Evolutionary conservation across 2,329 filamentous ascomycete species (phyloP).

Genomic region (Huntiella bhutanensis): DNA sequence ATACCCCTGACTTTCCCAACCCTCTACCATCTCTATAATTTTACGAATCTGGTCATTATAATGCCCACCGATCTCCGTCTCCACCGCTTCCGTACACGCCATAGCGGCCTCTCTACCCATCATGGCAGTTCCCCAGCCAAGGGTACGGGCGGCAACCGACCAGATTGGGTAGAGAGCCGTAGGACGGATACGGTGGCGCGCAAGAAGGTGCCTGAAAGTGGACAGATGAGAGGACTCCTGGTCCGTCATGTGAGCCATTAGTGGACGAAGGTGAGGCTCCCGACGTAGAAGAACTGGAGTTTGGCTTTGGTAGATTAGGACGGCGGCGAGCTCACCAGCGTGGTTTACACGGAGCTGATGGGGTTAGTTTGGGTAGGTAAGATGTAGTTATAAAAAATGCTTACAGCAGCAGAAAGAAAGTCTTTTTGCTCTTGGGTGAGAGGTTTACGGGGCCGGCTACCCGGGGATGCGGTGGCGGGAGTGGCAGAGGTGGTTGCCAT

Average conservation of each 20-base stretch:
- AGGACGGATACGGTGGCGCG: constrained; percentile 74
- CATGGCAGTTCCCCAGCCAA: constrained; percentile 79
- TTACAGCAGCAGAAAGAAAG: constrained; percentile 56
- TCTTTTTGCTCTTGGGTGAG: constrained; percentile 51
- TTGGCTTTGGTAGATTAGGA: constrained; percentile 81
- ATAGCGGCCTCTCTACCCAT: constrained; percentile 89
- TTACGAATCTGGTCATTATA: constrained; percentile 83
- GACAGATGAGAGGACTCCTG: constrained; percentile 78
- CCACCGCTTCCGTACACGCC: constrained; percentile 95
- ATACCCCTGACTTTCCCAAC: constrained; percentile 60
- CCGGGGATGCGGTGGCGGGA: constrained; percentile 14
- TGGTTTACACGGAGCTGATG: constrained; percentile 77
- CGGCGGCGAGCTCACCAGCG: constrained; percentile 90
- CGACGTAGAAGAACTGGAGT: constrained; percentile 60
- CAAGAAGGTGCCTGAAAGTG: constrained; percentile 69
- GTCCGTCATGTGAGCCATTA: constrained; percentile 97
- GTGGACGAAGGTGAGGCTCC: constrained; percentile 69
- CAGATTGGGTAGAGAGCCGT: constrained; percentile 86
- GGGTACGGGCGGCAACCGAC: constrained; percentile 56
- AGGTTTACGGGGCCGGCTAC: constrained; percentile 30
- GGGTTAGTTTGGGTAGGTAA: background rate
- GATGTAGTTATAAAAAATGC: constrained; percentile 13
- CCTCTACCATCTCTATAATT: constrained; percentile 60
- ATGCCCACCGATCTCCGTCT: constrained; percentile 92
- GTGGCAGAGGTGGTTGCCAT: background rate